Conservation (phyloP, 2,329 filamentous ascomycete genomes). For the Lasiodiplodia sp. region DNA sequence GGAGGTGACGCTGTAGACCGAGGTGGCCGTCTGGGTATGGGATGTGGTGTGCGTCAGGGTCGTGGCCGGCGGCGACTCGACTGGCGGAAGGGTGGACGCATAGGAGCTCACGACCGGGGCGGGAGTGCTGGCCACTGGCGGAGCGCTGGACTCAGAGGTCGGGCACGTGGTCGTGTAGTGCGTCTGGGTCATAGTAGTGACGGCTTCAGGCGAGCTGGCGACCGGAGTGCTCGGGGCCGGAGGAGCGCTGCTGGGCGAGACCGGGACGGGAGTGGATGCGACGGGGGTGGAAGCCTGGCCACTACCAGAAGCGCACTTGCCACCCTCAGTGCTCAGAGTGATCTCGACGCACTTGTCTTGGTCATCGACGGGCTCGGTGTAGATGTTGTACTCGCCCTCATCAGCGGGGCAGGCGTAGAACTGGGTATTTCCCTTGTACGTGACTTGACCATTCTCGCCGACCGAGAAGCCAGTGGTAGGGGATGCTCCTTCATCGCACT, state of each 20-base stretch:
- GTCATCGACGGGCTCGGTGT: constrained; percentile 51
- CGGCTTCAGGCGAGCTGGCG: not conserved
- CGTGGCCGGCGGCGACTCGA: constrained; percentile 4
- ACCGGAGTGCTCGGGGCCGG: constrained; percentile 12
- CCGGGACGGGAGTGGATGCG: constrained; percentile 31
- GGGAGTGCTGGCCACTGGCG: constrained; percentile 29
- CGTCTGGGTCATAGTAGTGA: constrained; percentile 18
- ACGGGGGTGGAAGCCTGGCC: constrained; percentile 39
- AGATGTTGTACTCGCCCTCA: constrained; percentile 64
- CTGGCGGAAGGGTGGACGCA: not conserved
- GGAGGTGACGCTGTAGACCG: not conserved
- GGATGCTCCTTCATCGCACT: constrained; percentile 64
- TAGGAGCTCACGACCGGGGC: not conserved
- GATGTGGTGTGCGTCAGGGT: constrained; percentile 2
- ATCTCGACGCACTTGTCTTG: constrained; percentile 60
- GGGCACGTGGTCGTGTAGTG: constrained; percentile 24
- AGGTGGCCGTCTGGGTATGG: not conserved
- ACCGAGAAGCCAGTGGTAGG: constrained; percentile 65
- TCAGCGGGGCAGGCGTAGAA: constrained; percentile 70
- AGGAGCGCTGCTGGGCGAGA: not conserved
- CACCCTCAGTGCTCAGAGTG: constrained; percentile 45
- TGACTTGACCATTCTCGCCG: constrained; percentile 60
- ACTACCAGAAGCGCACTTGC: constrained; percentile 42
- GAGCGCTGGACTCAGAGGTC: constrained; percentile 25
- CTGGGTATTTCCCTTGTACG: constrained; percentile 57